phyloP scores from a whole-genome alignment of 805 yeast genomes.

The Wickerhamiella azyma region DNA sequence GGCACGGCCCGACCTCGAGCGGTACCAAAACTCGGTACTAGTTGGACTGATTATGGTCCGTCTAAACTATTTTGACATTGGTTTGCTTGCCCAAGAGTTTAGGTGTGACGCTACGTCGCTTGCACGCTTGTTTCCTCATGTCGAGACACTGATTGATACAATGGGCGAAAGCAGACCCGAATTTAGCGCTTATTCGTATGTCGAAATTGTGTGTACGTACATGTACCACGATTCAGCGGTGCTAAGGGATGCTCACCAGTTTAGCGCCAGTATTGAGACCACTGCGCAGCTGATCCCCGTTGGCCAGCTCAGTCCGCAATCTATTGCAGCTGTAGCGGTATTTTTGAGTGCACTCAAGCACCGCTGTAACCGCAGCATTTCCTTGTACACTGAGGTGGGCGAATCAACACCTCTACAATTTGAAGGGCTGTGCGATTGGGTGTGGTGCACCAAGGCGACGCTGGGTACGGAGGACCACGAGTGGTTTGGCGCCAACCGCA shows the following conservation, averaged over 20 bases:
- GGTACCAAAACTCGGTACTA: background rate
- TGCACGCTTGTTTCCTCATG: background rate
- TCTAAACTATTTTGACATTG: background rate
- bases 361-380: background rate
- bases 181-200: background rate
- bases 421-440: conserved; percentile 1
- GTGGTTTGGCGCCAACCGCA: background rate
- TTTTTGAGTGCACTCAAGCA: background rate
- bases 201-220: background rate
- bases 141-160: background rate
- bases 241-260: background rate
- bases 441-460: background rate
- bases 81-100: background rate
- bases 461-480: background rate
- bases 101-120: background rate
- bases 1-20: background rate
- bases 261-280: background rate
- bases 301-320: background rate
- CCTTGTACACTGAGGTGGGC: background rate
- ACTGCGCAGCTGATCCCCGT: background rate
- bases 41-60: background rate
- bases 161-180: background rate
- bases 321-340: background rate
- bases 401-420: background rate
- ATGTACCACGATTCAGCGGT: background rate